A percentile compares a stretch with the other conserved stretches of the same genome.
These are phyloP conservation scores for Termitomyces sp. DNA, from an alignment of 768 basidiomycete genomes.

Conservation along the genomic window DNA sequence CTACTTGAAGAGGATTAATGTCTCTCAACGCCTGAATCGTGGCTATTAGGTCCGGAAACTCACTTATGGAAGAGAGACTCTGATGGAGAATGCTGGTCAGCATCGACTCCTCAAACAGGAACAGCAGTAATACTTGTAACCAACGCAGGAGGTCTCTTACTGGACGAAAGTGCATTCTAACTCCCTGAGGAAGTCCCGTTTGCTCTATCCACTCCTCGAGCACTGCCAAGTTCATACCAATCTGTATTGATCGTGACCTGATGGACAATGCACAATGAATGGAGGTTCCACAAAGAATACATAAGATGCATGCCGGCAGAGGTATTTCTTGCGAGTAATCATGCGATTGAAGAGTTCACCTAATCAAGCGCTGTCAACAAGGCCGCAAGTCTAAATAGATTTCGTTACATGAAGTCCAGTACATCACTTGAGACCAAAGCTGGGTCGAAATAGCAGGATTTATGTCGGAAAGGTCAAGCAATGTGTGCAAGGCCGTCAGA, in stretches of 20 bases:
- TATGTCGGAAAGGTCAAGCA: slow-evolving; percentile 82
- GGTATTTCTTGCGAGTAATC: slow-evolving; percentile 87
- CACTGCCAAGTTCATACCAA: slow-evolving; percentile 77
- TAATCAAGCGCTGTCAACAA: slow-evolving; percentile 24
- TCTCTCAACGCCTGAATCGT: slow-evolving; percentile 84
- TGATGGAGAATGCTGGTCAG: slow-evolving; percentile 24
- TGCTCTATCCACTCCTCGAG: slow-evolving; percentile 91
- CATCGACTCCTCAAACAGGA: not conserved
- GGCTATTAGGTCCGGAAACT: slow-evolving; percentile 84
- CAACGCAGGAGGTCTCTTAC: slow-evolving; percentile 80
- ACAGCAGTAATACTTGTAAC: slow-evolving; percentile 58
- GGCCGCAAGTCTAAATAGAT: not conserved
- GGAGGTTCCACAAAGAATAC: not conserved
- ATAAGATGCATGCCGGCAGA: slow-evolving; percentile 64
- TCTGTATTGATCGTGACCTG: slow-evolving; percentile 84
- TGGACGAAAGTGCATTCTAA: slow-evolving; percentile 77
- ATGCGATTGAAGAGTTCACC: slow-evolving; percentile 85
- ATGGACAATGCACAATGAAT: not conserved
- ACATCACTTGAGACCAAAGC: slow-evolving; percentile 96
- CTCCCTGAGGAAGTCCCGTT: slow-evolving; percentile 74
- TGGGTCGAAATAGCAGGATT: slow-evolving; percentile 88
- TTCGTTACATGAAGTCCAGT: slow-evolving; percentile 93
- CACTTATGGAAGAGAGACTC: slow-evolving; percentile 81
- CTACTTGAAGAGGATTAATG: slow-evolving; percentile 89
- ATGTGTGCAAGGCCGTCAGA: slow-evolving; percentile 78